These are phyloP conservation scores for Curvularia spicifera DNA, from an alignment of 2,329 filamentous ascomycete species.

Conservation along the genomic window DNA sequence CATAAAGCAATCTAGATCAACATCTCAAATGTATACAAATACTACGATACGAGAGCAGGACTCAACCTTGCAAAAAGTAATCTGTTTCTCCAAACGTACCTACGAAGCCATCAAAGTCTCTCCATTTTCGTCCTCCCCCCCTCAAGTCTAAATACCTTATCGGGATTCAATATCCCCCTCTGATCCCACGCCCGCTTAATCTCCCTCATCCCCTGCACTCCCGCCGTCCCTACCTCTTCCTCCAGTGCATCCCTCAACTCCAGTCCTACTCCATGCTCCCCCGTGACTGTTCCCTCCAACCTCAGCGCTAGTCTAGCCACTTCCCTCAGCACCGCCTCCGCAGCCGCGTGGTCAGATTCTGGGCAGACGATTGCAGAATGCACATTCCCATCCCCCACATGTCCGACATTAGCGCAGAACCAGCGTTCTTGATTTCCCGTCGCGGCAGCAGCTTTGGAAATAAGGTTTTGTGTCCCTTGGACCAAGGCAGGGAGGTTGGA, in stretches of 20 bases:
- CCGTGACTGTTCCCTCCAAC: slow-evolving; percentile 83
- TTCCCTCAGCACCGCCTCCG: slow-evolving; percentile 53
- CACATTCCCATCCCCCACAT: slow-evolving; percentile 69
- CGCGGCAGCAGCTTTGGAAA: slow-evolving; percentile 49
- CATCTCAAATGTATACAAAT: no score
- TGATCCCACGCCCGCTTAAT: slow-evolving; percentile 81
- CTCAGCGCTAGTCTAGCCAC: slow-evolving; percentile 79
- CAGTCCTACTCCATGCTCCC: slow-evolving; percentile 82
- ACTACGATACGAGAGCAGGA: no score
- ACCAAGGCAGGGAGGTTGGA: slow-evolving; percentile 74
- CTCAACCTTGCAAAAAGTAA: background rate
- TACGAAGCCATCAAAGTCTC: background rate
- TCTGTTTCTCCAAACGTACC: no score
- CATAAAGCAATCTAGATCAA: no score
- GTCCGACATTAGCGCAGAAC: slow-evolving; percentile 65
- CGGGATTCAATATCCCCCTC: slow-evolving; percentile 67
- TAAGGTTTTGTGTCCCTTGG: slow-evolving; percentile 72
- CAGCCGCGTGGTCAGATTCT: slow-evolving; percentile 30
- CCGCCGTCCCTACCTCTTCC: slow-evolving; percentile 74
- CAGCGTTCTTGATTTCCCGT: slow-evolving; percentile 16
- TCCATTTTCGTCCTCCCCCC: slow-evolving; percentile 29
- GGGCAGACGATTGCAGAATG: slow-evolving; percentile 45
- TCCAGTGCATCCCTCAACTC: slow-evolving; percentile 81
- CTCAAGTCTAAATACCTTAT: slow-evolving; percentile 65
- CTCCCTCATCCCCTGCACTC: slow-evolving; percentile 81